Base-by-base conservation (phyloP, 2,329 filamentous ascomycete genomes). In the Cladosporium sphaerospermum region DNA sequence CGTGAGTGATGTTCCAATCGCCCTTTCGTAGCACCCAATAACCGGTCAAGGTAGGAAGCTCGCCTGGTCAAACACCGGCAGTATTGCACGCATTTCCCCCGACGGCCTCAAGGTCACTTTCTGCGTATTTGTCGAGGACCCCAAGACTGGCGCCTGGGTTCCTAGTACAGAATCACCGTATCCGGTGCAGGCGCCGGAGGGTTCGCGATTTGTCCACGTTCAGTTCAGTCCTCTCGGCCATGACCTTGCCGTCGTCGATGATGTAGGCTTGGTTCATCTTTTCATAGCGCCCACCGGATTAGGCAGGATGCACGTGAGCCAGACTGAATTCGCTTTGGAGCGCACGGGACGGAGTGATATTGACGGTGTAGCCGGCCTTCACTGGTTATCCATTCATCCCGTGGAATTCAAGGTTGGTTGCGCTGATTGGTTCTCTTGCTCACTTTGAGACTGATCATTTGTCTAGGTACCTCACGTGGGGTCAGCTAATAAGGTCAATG, bases 11-110 rank as follows among this genome's bases (percentile, higher is more conserved):
- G 23, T 28, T 28, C 23, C 23, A 28, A 28, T 78, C 42, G 32
- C 41, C 44, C 34, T 31, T n/a, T 34, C 32, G 32, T 42, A 47
- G 36, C 39, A 52, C 18, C 34, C 16, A 36, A 53, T 45, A 46
- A 45, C 32, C 34, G 13, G 44, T 44, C 54, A 52, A 40, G 16
- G 42, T 54, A 95, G 90, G 67, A 83, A 82, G 59, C 80, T 96
- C 51, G 84, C 87, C 31, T 97, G 92, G 91, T 96, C 92, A 9
- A 90, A 85, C 62, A 81, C 83, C 56, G 92, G 92, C 41, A 89
- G 85, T 55, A 88, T 97, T 60, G 91, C 91, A 28, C 86, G 85
- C 51, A 86, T 97, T 59, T 81, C 84, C 16, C 73, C 81, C 13
- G 86, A 91, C 69, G 86, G 88, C 28, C 78, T 79, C 45, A 78